Base-by-base conservation (phyloP, 441 rosid genomes). In the Cnidoscolus chayamansa region DNA sequence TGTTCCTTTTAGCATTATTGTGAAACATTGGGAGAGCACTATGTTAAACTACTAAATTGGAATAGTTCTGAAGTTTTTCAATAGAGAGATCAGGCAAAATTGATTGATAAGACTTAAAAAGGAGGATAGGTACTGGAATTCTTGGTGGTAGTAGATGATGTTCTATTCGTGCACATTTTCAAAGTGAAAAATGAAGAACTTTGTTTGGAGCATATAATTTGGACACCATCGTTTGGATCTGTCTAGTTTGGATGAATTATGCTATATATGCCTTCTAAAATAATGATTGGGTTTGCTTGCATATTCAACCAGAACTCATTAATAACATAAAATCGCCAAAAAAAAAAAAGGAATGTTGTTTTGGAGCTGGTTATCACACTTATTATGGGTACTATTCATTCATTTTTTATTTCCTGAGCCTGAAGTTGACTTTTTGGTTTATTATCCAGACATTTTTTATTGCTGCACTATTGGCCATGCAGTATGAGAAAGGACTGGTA, bases 381-480 rank as follows among this genome's bases (percentile, higher is more conserved):
- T 19, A 9, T 32, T 2, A 0, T 56, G 6, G 3, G 0, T 9
- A 19, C 60, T 56, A 8, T 7, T 4, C 60, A 55, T 56, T 56
- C 0, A 19, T 63, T 61, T 19, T 63, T 12, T 17, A 72, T 20
- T 61, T 77, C 60, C 49, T 66, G 49, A 73, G 30, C 57, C 51
- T 55, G 61, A 73, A 53, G 55, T 63, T 71, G 65, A 67, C 15
- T 65, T 69, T 60, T 71, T 65, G 72, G 65, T 82, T 49, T 74
- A 64, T 71, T 81, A 74, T 58, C 70, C 89, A 92, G 99, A 92
- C 98, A 60, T 92, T 95, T 85, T 92, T 95, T 75, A 89, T 90
- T 75, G 99, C 97, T 76, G 98, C 94, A 20, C 92, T 92, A 65
- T 86, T 92, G 89, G 97, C 99, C 72, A 95, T 95, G 98, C 99